Evolutionary conservation across 2,329 filamentous ascomycete species (phyloP).

Genomic region (Ophiognomonia clavigignenti-juglandacearum): DNA sequence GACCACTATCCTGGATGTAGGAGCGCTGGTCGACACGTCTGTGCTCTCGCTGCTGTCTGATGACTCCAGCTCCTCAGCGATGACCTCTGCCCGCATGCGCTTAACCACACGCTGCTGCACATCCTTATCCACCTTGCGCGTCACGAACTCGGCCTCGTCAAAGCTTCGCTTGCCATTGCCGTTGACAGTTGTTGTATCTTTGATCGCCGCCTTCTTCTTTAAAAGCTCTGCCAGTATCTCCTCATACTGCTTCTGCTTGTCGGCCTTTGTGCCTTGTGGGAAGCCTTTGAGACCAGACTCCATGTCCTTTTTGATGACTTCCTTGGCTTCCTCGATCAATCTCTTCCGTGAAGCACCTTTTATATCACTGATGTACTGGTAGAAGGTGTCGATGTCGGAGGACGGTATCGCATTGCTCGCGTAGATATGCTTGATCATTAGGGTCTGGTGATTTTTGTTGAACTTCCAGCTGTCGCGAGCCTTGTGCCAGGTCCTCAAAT

Average conservation of each 20-base stretch:
- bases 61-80: slow-evolving; percentile 46
- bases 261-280: slow-evolving; percentile 42
- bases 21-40: slow-evolving; percentile 22
- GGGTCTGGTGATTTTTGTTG: slow-evolving; percentile 87
- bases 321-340: slow-evolving; percentile 60
- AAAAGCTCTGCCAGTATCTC: slow-evolving; percentile 48
- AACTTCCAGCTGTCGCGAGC: slow-evolving; percentile 81
- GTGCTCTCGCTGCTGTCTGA: slow-evolving; percentile 40
- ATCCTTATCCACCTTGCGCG: slow-evolving; percentile 43
- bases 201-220: slow-evolving; percentile 28
- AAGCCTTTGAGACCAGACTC: slow-evolving; percentile 44
- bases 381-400: slow-evolving; percentile 63
- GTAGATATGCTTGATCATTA: slow-evolving; percentile 78
- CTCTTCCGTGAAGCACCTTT: slow-evolving; percentile 70
- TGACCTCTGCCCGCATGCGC: slow-evolving; percentile 57
- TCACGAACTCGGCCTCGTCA: slow-evolving; percentile 47
- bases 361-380: slow-evolving; percentile 73
- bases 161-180: slow-evolving; percentile 37
- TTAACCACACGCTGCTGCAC: slow-evolving; percentile 54
- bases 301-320: slow-evolving; percentile 54
- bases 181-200: slow-evolving; percentile 25
- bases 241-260: slow-evolving; percentile 52
- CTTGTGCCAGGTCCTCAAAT: slow-evolving; percentile 71
- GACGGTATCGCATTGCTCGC: slow-evolving; percentile 66
- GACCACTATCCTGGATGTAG: slow-evolving; percentile 20